Percentiles rank a stretch among this genome's conserved stretches.
Evolutionary conservation across 2,329 filamentous ascomycete genomes (phyloP).

Genomic region (Nothophaeocryptopus gaeumannii): DNA sequence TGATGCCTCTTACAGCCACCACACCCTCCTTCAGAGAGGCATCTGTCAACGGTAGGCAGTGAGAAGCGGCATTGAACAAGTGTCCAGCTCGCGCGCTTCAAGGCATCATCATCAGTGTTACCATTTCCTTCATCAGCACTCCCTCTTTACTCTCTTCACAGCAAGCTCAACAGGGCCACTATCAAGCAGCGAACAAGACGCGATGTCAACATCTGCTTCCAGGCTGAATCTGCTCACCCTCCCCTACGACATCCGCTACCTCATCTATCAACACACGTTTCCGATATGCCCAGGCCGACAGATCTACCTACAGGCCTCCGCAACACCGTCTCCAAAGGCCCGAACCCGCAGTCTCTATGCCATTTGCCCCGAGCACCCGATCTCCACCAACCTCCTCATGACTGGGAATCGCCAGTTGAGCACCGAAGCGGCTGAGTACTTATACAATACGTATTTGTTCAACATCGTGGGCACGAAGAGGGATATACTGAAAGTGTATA

Average conservation of each 20-base stretch:
- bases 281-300: constrained; percentile 20
- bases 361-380: not conserved
- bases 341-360: not conserved
- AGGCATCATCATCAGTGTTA: no score
- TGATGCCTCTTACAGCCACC: no score
- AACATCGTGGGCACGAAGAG: constrained; percentile 33
- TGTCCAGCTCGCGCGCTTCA: no score
- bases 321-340: no score
- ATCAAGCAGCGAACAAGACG: no score
- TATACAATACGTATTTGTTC: constrained; percentile 34
- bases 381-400: constrained; percentile 20
- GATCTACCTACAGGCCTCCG: constrained; percentile 29
- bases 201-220: no score
- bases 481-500: constrained; percentile 27
- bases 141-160: no score
- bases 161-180: no score
- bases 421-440: constrained; percentile 25
- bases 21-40: no score
- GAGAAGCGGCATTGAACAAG: no score
- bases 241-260: constrained; percentile 32
- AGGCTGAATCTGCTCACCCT: constrained; percentile 22
- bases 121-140: no score
- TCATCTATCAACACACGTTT: constrained; percentile 33
- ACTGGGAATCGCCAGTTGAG: constrained; percentile 21
- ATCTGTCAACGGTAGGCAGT: no score